Evolutionary conservation across 352 stramenopile genomes (phyloP).

Genomic region (Globisporangium barbulae): DNA sequence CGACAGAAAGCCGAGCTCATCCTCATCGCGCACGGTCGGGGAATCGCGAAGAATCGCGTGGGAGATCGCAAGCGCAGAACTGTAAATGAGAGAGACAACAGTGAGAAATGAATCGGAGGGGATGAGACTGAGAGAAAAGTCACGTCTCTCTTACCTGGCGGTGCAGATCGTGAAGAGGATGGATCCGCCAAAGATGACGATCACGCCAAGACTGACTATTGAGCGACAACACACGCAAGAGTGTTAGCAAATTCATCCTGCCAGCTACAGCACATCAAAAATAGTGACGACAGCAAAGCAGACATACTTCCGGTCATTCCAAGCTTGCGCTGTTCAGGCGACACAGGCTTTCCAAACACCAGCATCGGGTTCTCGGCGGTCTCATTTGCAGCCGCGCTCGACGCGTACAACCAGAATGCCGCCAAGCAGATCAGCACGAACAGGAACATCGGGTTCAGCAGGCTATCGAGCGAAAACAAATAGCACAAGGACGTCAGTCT

Average conservation of each 20-base stretch:
- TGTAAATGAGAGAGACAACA: conserved; percentile 14
- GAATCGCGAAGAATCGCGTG: conserved; percentile 81
- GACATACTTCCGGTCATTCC: conserved; percentile 68
- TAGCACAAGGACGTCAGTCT: background rate
- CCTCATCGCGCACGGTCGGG: conserved; percentile 66
- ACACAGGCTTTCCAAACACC: conserved; percentile 64
- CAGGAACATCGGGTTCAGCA: conserved; percentile 85
- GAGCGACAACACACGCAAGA: background rate
- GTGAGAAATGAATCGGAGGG: background rate
- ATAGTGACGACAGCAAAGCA: background rate
- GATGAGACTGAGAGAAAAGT: background rate
- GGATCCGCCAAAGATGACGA: conserved; percentile 82
- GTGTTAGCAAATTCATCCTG: background rate
- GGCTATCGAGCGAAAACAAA: conserved; percentile 24
- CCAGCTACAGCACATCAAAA: background rate
- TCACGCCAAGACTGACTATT: conserved; percentile 65
- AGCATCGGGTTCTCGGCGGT: conserved; percentile 70
- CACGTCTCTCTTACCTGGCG: conserved; percentile 49
- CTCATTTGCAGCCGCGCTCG: conserved; percentile 63
- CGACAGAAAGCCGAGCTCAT: conserved; percentile 78
- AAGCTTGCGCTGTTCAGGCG: conserved; percentile 78
- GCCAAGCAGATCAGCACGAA: conserved; percentile 84
- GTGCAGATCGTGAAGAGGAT: conserved; percentile 87
- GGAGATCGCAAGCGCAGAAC: conserved; percentile 66
- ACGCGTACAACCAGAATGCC: conserved; percentile 81